Evolutionary conservation across 1,284 basidiomycete genomes (phyloP), one percentile per base, ranked within the genome.

Genomic region (Cryptococcus wingfieldii): DNA sequence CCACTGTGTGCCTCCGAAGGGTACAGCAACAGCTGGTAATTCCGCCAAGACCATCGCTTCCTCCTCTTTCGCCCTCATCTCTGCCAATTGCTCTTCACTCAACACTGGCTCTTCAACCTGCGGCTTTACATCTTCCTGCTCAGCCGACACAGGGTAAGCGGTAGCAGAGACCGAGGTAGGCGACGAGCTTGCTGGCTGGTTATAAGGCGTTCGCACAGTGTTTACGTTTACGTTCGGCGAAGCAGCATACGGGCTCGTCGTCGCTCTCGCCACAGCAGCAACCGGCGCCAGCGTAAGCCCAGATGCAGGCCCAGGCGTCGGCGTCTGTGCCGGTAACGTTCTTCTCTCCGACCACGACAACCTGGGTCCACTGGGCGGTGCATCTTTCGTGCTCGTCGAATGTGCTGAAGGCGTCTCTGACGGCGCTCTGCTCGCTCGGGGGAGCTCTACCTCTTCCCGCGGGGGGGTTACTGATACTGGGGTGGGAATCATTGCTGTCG

Each of bases 41-140:
- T 74, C 72, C 19, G 63, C 60, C 37, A 66, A 18, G 18, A 74
- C 62, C 47, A 62, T 61, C 47, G 57, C 57, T 56, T 70, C 65
- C 34, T 61, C 65, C 5, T 61, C 59, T 37, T 59, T 60, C 13
- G 47, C 53, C 27, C 56, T 59, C 13, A 37, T 50, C 39, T 67
- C 66, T 27, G 64, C 61, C 43, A 63, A 5, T 19, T 66, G 60
- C 18, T 47, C 55, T 38, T 62, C 61, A 9, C 46, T 56, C 12
- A 53, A 14, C 31, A 28, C 37, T 8, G 50, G 41, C 19, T 49
- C 25, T n/a, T 41, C 39, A 25, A 54, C 50, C 44, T 55, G 4
- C 38, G 34, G n/a, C 46, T 51, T 52, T 19, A 42, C 46, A 5
- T 46, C 42, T 23, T 49, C 53, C 18, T 18, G 23, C 28, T 18